These are phyloP conservation scores for Scheffersomyces segobiensis DNA, from an alignment of 1,139 yeast species.

Conservation along the genomic window DNA sequence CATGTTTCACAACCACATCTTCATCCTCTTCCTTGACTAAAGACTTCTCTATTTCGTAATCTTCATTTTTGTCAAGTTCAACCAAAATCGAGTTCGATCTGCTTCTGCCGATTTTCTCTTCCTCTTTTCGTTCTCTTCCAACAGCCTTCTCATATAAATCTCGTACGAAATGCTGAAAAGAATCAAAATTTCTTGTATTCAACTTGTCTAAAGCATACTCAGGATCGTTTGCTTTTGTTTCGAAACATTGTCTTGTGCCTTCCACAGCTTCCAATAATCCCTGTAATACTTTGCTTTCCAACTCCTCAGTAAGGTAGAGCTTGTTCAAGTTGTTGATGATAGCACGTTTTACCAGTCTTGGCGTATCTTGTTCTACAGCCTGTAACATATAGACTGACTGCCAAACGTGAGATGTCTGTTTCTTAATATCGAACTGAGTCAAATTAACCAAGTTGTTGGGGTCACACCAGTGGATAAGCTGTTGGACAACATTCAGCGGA, in stretches of 20 bases:
- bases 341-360: conserved; percentile 55
- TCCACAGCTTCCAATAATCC: conserved; percentile 36
- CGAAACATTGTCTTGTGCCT: conserved; percentile 32
- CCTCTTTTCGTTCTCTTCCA: conserved; percentile 17
- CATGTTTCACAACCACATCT: conserved; percentile 3
- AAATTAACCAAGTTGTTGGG: conserved; percentile 66
- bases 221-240: conserved; percentile 21
- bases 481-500: conserved; percentile 69
- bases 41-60: conserved; percentile 4
- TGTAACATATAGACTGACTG: conserved; percentile 59
- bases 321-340: conserved; percentile 55
- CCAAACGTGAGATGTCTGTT: conserved; percentile 55
- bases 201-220: conserved; percentile 43
- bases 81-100: conserved; percentile 14
- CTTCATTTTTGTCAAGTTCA: conserved; percentile 11
- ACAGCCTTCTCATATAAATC: conserved; percentile 29
- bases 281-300: conserved; percentile 30
- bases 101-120: conserved; percentile 3
- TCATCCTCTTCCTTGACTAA: conserved; percentile 2
- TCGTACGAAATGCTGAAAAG: conserved; percentile 35
- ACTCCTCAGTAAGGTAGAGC: conserved; percentile 34
- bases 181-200: conserved; percentile 48
- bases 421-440: conserved; percentile 37
- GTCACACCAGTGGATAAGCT: conserved; percentile 83
- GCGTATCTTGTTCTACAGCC: conserved; percentile 50